A percentile compares a stretch with the other conserved stretches of the same genome.
Conservation (phyloP, 441 rosid species). For the Pelargonium cotyledonis region DNA sequence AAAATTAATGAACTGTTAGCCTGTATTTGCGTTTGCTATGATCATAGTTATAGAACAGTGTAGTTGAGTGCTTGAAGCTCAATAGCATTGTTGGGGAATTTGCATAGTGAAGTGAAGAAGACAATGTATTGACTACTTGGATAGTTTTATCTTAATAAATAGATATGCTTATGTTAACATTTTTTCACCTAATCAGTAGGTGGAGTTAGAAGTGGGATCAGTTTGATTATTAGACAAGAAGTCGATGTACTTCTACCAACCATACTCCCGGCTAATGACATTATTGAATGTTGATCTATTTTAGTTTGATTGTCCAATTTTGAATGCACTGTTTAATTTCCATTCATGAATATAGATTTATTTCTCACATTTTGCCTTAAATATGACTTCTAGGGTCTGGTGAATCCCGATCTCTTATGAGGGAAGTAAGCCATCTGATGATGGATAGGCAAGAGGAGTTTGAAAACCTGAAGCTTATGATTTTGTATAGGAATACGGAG, state of each 20-base stretch:
- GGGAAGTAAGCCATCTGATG: slow-evolving; percentile 41
- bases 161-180: neutral
- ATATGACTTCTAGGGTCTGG: slow-evolving; percentile 65
- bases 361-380: neutral
- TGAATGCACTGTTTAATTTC: neutral
- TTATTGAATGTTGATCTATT: neutral
- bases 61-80: neutral
- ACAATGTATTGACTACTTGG: too few relatives aligned
- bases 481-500: slow-evolving; percentile 51
- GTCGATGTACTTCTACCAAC: neutral
- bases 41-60: neutral
- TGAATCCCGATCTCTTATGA: slow-evolving; percentile 70
- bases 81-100: neutral
- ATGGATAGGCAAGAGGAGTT: slow-evolving; percentile 32
- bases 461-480: slow-evolving; percentile 46
- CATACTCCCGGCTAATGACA: neutral
- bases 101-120: neutral
- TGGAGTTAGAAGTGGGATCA: neutral
- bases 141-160: neutral
- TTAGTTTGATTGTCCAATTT: neutral
- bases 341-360: neutral
- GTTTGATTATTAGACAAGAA: neutral
- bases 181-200: neutral
- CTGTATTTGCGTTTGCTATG: neutral
- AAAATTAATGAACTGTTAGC: neutral